phyloP scores from a whole-genome alignment of 2,329 filamentous ascomycete species.

The Aureobasidium zeae region DNA sequence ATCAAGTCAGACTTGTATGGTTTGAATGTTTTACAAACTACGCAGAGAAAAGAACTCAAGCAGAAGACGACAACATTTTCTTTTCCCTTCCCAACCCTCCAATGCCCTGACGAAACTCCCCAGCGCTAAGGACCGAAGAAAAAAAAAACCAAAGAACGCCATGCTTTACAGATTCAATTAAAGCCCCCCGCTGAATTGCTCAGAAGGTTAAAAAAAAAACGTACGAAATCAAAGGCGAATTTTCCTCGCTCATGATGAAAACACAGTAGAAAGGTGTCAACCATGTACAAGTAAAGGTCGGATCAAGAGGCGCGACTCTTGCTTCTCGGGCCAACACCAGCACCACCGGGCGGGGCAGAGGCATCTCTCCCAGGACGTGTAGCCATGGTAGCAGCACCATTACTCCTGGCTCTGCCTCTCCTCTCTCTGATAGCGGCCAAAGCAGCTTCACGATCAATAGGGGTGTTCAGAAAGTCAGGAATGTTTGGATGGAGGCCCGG shows the following conservation, averaged over 20 bases:
- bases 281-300: slow-evolving; percentile 1
- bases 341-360: slow-evolving; percentile 1
- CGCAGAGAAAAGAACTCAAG: neutral
- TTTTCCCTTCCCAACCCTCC: neutral
- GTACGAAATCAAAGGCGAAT: too few species aligned
- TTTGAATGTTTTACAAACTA: too few species aligned
- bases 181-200: too few species aligned
- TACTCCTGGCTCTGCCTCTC: slow-evolving; percentile 58
- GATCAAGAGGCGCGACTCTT: slow-evolving; percentile 7
- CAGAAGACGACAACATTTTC: neutral
- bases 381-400: neutral
- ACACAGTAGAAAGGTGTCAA: neutral
- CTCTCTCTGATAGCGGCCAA: slow-evolving; percentile 66
- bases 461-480: slow-evolving; percentile 27
- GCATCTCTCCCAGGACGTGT: slow-evolving; percentile 3
- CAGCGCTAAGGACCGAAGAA: neutral
- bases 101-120: slow-evolving; percentile 1
- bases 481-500: slow-evolving; percentile 17
- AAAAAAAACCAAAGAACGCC: neutral
- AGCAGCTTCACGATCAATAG: slow-evolving; percentile 57
- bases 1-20: too few species aligned
- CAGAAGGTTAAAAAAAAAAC: too few species aligned
- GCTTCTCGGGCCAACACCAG: neutral
- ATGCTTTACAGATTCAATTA: neutral
- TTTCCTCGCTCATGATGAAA: too few species aligned